phyloP scores from a whole-genome alignment of 345 rosid genomes.

The Corchorus olitorius region DNA sequence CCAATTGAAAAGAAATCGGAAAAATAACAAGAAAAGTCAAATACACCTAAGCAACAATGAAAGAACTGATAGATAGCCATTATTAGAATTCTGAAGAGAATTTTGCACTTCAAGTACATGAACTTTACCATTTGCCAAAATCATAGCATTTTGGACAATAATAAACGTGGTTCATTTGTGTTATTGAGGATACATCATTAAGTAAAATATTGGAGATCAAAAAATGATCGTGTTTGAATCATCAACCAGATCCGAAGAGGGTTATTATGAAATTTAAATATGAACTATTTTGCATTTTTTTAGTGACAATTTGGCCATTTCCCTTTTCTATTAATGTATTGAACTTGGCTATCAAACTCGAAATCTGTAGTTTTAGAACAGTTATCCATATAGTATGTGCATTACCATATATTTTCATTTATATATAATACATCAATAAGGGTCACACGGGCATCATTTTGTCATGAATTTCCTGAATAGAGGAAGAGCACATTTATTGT shows the following conservation, averaged over 20 bases:
- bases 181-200: background rate
- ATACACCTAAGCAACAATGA: background rate
- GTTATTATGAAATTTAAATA: background rate
- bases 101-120: constrained; percentile 1
- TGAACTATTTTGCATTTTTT: background rate
- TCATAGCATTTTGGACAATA: background rate
- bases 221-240: background rate
- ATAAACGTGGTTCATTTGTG: background rate
- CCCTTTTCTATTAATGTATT: background rate
- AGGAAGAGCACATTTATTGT: too few relatives aligned
- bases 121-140: background rate
- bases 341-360: background rate
- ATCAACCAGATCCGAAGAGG: background rate
- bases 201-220: constrained; percentile 4
- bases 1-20: background rate
- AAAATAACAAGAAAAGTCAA: background rate
- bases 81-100: background rate
- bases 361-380: constrained; percentile 3
- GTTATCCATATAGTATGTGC: background rate
- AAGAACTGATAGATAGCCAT: background rate
- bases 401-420: constrained; percentile 1
- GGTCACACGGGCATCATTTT: too few relatives aligned
- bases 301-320: background rate
- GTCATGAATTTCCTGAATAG: background rate
- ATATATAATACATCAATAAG: background rate